Evolutionary conservation across 1,284 basidiomycete genomes (phyloP).

Genomic region (Pyrrhoderma lamaoense): DNA sequence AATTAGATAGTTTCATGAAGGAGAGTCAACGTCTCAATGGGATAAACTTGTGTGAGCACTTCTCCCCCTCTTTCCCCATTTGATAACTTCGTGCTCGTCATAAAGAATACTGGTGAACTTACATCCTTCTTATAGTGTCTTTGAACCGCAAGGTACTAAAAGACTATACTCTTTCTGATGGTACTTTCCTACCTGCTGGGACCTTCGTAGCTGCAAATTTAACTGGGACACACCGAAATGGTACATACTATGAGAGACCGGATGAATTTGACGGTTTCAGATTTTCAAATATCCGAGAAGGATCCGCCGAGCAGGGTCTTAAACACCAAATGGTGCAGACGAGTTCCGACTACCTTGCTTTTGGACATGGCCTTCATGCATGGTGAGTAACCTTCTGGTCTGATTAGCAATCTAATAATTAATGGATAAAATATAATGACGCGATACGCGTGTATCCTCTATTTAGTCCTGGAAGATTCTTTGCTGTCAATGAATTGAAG

Average conservation of each 20-base stretch:
- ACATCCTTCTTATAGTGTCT: constrained; percentile 14
- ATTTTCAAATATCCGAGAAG: constrained; percentile 36
- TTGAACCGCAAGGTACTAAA: constrained; percentile 26
- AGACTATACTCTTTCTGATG: constrained; percentile 34
- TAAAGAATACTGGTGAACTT: neutral
- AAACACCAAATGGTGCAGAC: constrained; percentile 27
- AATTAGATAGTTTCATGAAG: constrained; percentile 44
- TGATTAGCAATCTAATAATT: too few species aligned
- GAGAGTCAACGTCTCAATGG: constrained; percentile 36
- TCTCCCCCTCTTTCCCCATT: neutral
- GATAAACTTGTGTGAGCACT: constrained; percentile 21
- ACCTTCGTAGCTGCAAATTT: constrained; percentile 36
- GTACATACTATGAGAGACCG: constrained; percentile 34
- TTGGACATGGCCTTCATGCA: constrained; percentile 20
- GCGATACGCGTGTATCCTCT: too few species aligned
- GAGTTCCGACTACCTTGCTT: constrained; percentile 22
- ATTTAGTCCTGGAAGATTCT: constrained; percentile 37
- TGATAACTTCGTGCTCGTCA: neutral
- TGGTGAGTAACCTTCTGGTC: constrained; percentile 22
- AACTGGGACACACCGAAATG: constrained; percentile 36
- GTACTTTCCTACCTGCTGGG: constrained; percentile 37
- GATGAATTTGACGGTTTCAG: constrained; percentile 39
- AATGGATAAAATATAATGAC: too few species aligned
- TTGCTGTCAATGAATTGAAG: constrained; percentile 40
- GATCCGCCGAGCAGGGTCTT: constrained; percentile 19